Base-by-base conservation (phyloP, 78 protist genomes). In the Paulinella micropora region DNA sequence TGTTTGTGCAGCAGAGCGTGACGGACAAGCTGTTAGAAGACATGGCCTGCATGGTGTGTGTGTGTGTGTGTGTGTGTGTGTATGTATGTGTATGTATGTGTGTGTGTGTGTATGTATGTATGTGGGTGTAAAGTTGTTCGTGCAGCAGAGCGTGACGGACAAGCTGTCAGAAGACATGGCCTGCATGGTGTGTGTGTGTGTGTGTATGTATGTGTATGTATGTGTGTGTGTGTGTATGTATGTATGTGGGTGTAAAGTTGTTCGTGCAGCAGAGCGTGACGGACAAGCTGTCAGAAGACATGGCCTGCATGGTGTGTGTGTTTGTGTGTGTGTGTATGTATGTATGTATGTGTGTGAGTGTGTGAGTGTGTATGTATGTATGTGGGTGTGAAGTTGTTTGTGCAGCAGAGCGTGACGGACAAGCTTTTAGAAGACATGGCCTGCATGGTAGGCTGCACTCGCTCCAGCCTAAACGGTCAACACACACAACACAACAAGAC, bases 371-470 rank as follows among this genome's bases (percentile, higher is more conserved):
- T 31, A 81, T 81, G 39, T 29, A 31, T 15, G 84, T 1, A 38
- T 84, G 32, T 9, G 34, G 23, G 41, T 35, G 81, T 40, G 4
- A 90, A 88, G 86, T 93, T 93, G n/a, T 91, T 91, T 36, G 4
- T 36, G 40, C 90, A 89, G 34, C 95, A 93, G 91, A 15, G 26
- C 28, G 92, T 87, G 34, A 37, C 90, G 29, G 95, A 93, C 88
- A 83, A 90, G 67, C 79, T 93, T 0, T 39, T 93, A 2, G 93
- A 93, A 36, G 95, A 93, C 73, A 86, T 87, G 15, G 95, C 95
- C 35, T 90, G 91, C 81, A 88, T 93, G 92, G 31, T 93, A 0
- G 95, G 95, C 1, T 90, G 93, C 86, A 93, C 95, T 0, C 87
- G 95, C n/a, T 87, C 89, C 15, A 35, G 83, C 2, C 89, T 93